Evolutionary conservation across 2,329 filamentous ascomycete genomes (phyloP).

Genomic region (Ambrosiella xylebori): DNA sequence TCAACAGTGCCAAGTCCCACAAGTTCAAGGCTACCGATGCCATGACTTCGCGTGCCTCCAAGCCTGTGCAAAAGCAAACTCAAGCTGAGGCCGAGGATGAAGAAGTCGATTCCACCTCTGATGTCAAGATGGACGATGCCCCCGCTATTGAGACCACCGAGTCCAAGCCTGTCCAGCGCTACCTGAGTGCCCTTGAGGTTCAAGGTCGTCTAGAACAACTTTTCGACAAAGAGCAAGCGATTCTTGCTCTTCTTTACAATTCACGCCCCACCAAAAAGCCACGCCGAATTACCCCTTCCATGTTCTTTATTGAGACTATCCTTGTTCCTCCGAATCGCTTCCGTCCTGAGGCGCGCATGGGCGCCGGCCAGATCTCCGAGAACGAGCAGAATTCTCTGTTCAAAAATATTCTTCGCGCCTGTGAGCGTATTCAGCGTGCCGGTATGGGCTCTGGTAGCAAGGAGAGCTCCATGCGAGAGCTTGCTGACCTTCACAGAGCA

Average conservation of each 20-base stretch:
- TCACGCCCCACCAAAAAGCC: conserved; percentile 47
- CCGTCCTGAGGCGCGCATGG: conserved; percentile 70
- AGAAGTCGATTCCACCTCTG: conserved; percentile 40
- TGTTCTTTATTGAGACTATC: conserved; percentile 83
- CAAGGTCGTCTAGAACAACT: conserved; percentile 59
- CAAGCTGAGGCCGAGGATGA: conserved; percentile 33
- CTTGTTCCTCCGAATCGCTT: conserved; percentile 86
- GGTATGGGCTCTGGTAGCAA: conserved; percentile 1
- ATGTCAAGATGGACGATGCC: conserved; percentile 21
- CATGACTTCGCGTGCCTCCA: conserved; percentile 30
- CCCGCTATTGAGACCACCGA: conserved; percentile 21
- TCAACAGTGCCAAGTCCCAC: conserved; percentile 55
- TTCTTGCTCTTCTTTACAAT: conserved; percentile 72
- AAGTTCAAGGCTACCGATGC: conserved; percentile 53
- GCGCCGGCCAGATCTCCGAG: conserved; percentile 67
- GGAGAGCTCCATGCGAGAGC: conserved; percentile 29
- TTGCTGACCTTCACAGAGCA: conserved; percentile 61
- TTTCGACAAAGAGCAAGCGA: conserved; percentile 73
- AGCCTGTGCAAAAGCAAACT: conserved; percentile 15
- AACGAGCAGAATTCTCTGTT: conserved; percentile 78
- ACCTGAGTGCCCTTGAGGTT: conserved; percentile 70
- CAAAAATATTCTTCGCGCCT: conserved; percentile 63
- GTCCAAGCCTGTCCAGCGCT: conserved; percentile 40
- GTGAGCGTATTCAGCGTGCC: conserved; percentile 30
- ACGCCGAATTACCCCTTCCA: conserved; percentile 51